Evolutionary conservation across 768 basidiomycete genomes (phyloP).

Genomic region (Leccinum subgranulosum): DNA sequence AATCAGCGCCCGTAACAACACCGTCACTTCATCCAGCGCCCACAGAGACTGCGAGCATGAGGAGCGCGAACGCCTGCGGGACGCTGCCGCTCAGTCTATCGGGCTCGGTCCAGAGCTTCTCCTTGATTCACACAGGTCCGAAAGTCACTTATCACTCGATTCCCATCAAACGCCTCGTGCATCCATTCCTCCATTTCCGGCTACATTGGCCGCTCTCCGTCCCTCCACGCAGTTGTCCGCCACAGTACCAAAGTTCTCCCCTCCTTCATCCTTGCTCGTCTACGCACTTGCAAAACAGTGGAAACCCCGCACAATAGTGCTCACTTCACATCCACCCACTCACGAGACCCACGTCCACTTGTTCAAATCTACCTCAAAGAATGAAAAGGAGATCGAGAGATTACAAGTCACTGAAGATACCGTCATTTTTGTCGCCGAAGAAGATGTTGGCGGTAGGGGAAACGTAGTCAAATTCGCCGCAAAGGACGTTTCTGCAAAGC

Average conservation of each 20-base stretch:
- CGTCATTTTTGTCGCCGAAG: slow-evolving; percentile 70
- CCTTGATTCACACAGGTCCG: slow-evolving; percentile 32
- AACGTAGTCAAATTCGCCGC: slow-evolving; percentile 70
- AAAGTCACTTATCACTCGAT: slow-evolving; percentile 12
- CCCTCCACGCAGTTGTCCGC: slow-evolving; percentile 53
- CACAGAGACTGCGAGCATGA: slow-evolving; percentile 57
- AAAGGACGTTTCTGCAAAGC: slow-evolving; percentile 49
- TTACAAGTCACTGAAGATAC: slow-evolving; percentile 75
- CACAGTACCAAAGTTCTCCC: slow-evolving; percentile 64
- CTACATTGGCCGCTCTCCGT: slow-evolving; percentile 46
- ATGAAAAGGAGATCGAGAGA: slow-evolving; percentile 71
- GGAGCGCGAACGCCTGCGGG: slow-evolving; percentile 72
- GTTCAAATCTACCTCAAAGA: slow-evolving; percentile 58
- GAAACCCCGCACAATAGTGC: slow-evolving; percentile 61
- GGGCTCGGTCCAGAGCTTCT: slow-evolving; percentile 58
- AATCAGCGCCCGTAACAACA: slow-evolving; percentile 47
- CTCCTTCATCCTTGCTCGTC: slow-evolving; percentile 64
- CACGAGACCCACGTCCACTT: slow-evolving; percentile 61
- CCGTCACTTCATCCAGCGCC: slow-evolving; percentile 13
- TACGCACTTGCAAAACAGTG: slow-evolving; percentile 73
- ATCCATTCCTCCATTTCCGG: slow-evolving; percentile 58
- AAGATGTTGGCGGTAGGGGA: slow-evolving; percentile 41
- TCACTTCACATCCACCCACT: slow-evolving; percentile 42
- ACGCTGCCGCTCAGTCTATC: slow-evolving; percentile 73
- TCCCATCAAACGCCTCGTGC: slow-evolving; percentile 13